These are phyloP conservation scores for Solanum hybrid DNA, from an alignment of 305 asterid genomes.

Conservation along the genomic window DNA sequence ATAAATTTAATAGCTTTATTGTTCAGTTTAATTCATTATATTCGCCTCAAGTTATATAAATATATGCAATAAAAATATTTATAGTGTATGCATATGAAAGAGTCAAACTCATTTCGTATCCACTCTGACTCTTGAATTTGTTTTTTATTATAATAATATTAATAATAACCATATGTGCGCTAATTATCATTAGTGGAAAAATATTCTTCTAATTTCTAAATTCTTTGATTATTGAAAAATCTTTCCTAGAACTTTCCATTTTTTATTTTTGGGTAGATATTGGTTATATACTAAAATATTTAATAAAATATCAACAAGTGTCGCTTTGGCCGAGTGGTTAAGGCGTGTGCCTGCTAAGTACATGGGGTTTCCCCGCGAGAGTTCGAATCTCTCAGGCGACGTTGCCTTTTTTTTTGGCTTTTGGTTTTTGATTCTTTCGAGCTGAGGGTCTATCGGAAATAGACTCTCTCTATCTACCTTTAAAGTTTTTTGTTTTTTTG, in stretches of 20 bases:
- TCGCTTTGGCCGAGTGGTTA: slow-evolving; percentile 99
- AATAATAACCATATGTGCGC: background rate
- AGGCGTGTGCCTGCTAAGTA: slow-evolving; percentile 99
- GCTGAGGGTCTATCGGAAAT: background rate
- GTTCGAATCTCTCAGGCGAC: slow-evolving; percentile 99
- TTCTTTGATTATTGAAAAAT: background rate
- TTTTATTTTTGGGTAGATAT: too few relatives aligned
- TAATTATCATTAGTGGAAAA: background rate
- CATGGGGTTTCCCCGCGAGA: slow-evolving; percentile 99
- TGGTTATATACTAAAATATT: too few relatives aligned
- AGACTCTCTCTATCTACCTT: background rate
- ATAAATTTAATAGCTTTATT: background rate
- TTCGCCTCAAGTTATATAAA: background rate
- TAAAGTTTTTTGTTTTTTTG: background rate
- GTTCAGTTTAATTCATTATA: background rate
- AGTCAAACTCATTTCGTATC: background rate
- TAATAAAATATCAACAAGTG: background rate
- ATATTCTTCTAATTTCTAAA: background rate
- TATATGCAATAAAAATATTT: background rate
- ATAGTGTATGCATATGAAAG: background rate
- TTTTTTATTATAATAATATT: background rate
- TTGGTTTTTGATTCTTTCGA: background rate
- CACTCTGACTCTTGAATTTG: background rate
- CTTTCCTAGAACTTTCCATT: background rate
- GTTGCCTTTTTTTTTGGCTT: background rate